Conservation (phyloP, 495 filamentous ascomycete species). For the Aspergillus cristatus region DNA sequence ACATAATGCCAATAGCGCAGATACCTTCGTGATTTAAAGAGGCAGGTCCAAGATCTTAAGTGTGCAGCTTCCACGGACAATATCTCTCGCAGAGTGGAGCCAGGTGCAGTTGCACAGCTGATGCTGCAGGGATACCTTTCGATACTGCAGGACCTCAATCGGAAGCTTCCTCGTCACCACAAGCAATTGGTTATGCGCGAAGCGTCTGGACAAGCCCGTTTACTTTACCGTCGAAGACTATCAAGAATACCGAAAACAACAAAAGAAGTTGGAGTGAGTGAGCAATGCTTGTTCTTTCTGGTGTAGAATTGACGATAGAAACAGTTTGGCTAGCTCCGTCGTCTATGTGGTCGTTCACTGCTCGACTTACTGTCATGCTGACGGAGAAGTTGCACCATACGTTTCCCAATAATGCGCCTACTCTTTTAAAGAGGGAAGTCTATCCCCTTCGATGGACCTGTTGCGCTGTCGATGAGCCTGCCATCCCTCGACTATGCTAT, state of each 20-base stretch:
- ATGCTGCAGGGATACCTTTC: neutral
- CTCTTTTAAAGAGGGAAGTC: constrained; percentile 18
- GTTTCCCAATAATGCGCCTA: constrained; percentile 3
- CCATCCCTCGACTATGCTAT: constrained; percentile 27
- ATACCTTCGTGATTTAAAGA: constrained; percentile 11
- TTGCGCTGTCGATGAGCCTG: constrained; percentile 9
- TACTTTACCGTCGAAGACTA: constrained; percentile 10
- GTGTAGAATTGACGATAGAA: neutral
- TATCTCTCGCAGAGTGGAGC: neutral
- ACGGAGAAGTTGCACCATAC: constrained; percentile 13
- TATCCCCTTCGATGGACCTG: constrained; percentile 24
- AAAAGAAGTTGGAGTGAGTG: constrained; percentile 19
- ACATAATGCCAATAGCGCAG: neutral
- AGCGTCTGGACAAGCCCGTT: constrained; percentile 18
- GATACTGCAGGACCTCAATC: neutral
- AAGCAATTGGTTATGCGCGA: constrained; percentile 2
- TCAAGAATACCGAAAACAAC: constrained; percentile 11
- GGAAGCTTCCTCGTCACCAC: neutral
- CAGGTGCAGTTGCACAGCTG: neutral
- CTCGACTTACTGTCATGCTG: constrained; percentile 22
- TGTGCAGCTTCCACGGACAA: neutral
- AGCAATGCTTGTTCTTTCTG: neutral
- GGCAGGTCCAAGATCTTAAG: constrained; percentile 1
- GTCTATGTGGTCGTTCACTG: constrained; percentile 23
- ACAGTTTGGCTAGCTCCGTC: constrained; percentile 24